Evolutionary conservation across 176 grass and related monocot genomes (phyloP).

Genomic region (Guadua angustifolia): DNA sequence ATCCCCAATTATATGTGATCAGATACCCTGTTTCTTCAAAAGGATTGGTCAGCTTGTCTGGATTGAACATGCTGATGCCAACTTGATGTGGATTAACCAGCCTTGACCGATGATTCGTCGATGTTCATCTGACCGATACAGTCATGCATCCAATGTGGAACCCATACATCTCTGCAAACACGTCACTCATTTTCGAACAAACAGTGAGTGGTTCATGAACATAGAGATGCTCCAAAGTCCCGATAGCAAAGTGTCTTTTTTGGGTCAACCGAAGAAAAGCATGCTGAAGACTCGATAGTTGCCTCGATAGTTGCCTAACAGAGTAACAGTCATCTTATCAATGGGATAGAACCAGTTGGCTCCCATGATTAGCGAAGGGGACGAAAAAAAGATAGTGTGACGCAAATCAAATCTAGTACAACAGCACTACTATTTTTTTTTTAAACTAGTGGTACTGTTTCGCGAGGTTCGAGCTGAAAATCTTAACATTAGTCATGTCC

Average conservation of each 20-base stretch:
- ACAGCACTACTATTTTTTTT: too few species aligned
- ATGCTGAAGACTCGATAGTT: not conserved
- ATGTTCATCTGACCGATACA: not conserved
- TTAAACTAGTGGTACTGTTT: not conserved
- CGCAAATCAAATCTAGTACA: not conserved
- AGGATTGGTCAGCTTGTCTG: not conserved
- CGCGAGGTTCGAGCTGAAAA: not conserved
- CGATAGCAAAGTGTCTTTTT: not conserved
- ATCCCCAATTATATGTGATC: not conserved
- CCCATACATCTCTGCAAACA: not conserved
- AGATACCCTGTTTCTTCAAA: not conserved
- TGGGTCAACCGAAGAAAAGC: not conserved
- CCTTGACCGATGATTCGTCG: not conserved
- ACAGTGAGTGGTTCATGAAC: not conserved
- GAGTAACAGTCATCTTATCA: constrained; percentile 8
- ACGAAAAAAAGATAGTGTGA: not conserved
- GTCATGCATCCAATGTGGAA: not conserved
- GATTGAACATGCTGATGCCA: not conserved
- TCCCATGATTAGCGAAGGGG: not conserved
- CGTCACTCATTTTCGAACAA: not conserved
- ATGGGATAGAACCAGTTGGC: not conserved
- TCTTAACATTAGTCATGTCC: not conserved
- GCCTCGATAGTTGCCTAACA: not conserved
- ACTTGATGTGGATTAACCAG: not conserved
- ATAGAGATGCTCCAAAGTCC: not conserved